A percentile compares a stretch with the other conserved stretches of the same genome.
Conservation (phyloP, 306 rosid genomes). For the Acacia crassicarpa region DNA sequence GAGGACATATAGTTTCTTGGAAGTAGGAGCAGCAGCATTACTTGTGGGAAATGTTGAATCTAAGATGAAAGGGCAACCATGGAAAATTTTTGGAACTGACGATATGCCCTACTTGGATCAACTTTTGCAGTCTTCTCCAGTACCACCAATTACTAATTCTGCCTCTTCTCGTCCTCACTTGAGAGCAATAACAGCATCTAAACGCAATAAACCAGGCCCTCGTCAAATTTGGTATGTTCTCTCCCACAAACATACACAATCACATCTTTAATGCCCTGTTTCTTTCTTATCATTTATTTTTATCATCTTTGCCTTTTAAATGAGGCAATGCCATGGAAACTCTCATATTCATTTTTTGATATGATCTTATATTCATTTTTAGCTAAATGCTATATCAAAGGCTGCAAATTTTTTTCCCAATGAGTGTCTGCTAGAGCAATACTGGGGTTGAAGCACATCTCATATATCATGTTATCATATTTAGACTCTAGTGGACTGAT, state of each 20-base stretch:
- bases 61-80: slow-evolving; percentile 85
- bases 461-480: neutral
- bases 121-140: slow-evolving; percentile 85
- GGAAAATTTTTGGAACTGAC: slow-evolving; percentile 93
- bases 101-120: slow-evolving; percentile 98
- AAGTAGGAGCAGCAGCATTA: slow-evolving; percentile 94
- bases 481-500: neutral
- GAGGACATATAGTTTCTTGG: slow-evolving; percentile 77
- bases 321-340: slow-evolving; percentile 8
- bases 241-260: neutral
- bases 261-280: slow-evolving; percentile 8
- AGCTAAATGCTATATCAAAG: slow-evolving; percentile 9
- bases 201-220: slow-evolving; percentile 79
- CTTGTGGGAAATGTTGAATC: slow-evolving; percentile 87
- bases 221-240: slow-evolving; percentile 78
- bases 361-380: slow-evolving; percentile 16
- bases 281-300: neutral
- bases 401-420: neutral
- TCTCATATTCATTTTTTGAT: too few relatives aligned
- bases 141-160: slow-evolving; percentile 78
- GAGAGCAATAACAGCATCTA: slow-evolving; percentile 95
- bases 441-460: neutral
- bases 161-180: slow-evolving; percentile 79
- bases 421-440: slow-evolving; percentile 1
- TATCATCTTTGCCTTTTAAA: neutral